Evolutionary conservation across 2,329 filamentous ascomycete species (phyloP).

Genomic region (Alternaria sp.): DNA sequence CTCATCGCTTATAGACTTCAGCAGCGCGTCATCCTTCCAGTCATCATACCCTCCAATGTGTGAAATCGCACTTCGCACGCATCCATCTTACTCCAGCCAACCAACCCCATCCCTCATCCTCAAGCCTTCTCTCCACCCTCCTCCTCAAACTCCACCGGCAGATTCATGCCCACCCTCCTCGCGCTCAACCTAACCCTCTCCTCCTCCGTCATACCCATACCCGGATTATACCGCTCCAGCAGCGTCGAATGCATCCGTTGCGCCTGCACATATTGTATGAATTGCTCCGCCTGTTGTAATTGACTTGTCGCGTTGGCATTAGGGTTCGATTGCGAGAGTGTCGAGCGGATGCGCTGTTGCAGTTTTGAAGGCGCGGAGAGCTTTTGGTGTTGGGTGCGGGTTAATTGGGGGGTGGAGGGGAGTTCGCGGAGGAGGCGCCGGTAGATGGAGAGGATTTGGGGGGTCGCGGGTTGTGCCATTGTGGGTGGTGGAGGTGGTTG

Average conservation of each 20-base stretch:
- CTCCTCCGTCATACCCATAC: slow-evolving; percentile 83
- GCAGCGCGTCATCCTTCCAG: neutral
- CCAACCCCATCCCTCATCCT: neutral
- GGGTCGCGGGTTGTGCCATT: slow-evolving; percentile 50
- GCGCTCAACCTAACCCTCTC: slow-evolving; percentile 85
- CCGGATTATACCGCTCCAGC: slow-evolving; percentile 91
- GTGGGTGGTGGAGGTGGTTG: neutral
- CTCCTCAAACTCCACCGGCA: slow-evolving; percentile 68
- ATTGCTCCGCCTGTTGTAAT: slow-evolving; percentile 72
- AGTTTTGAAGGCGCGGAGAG: slow-evolving; percentile 68
- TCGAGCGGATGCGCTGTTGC: slow-evolving; percentile 70
- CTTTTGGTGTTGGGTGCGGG: slow-evolving; percentile 43
- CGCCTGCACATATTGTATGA: slow-evolving; percentile 79
- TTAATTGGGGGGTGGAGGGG: slow-evolving; percentile 66
- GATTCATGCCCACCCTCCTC: slow-evolving; percentile 85
- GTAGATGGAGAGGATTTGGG: slow-evolving; percentile 76
- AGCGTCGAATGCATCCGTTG: slow-evolving; percentile 83
- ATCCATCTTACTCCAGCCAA: neutral
- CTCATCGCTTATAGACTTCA: too few relatives aligned
- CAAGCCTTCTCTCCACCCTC: slow-evolving; percentile 12
- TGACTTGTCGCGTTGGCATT: slow-evolving; percentile 17
- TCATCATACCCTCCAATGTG: neutral
- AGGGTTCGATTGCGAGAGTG: slow-evolving; percentile 55
- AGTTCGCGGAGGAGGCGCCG: slow-evolving; percentile 88
- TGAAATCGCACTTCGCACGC: neutral